A percentile compares a stretch with the other conserved stretches of the same genome.
Evolutionary conservation across 1,284 basidiomycete species (phyloP).

Genomic region (Sanguinoderma infundibulare): DNA sequence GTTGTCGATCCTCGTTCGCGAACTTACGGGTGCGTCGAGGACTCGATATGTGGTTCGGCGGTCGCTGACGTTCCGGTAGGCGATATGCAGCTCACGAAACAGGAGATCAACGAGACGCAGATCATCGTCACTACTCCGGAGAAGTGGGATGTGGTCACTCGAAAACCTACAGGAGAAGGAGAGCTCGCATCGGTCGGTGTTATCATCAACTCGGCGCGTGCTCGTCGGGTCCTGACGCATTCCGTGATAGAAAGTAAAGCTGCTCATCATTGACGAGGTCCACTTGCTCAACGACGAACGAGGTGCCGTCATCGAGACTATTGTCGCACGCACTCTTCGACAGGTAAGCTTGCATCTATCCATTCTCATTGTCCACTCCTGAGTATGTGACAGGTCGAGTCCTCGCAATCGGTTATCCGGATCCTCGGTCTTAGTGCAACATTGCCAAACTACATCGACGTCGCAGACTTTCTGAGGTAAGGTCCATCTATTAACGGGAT

Average conservation of each 20-base stretch:
- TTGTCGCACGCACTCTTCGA: slow-evolving; percentile 94
- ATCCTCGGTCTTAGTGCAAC: slow-evolving; percentile 99
- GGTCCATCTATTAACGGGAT: slow-evolving; percentile 18
- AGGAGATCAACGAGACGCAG: slow-evolving; percentile 95
- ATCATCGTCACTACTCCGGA: slow-evolving; percentile 99
- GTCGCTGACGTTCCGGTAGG: slow-evolving; percentile 48
- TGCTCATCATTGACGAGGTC: slow-evolving; percentile 98
- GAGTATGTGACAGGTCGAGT: slow-evolving; percentile 74
- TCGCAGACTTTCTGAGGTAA: slow-evolving; percentile 92
- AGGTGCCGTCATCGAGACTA: slow-evolving; percentile 98
- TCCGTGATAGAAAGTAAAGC: slow-evolving; percentile 78
- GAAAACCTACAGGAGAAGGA: slow-evolving; percentile 96
- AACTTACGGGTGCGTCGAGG: slow-evolving; percentile 76
- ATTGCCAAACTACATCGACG: slow-evolving; percentile 96
- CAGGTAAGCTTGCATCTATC: slow-evolving; percentile 58
- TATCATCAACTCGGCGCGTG: background rate
- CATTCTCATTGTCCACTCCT: slow-evolving; percentile 2
- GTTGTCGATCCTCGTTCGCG: slow-evolving; percentile 87
- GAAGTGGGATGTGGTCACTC: slow-evolving; percentile 99
- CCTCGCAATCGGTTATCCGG: slow-evolving; percentile 96
- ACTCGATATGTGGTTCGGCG: background rate
- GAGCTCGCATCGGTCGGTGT: slow-evolving; percentile 86
- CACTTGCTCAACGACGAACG: slow-evolving; percentile 98
- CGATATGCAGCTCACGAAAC: slow-evolving; percentile 97
- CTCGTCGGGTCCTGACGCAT: background rate